Base-by-base conservation (phyloP, 768 basidiomycete species). In the Podaxis carcinomalis region DNA sequence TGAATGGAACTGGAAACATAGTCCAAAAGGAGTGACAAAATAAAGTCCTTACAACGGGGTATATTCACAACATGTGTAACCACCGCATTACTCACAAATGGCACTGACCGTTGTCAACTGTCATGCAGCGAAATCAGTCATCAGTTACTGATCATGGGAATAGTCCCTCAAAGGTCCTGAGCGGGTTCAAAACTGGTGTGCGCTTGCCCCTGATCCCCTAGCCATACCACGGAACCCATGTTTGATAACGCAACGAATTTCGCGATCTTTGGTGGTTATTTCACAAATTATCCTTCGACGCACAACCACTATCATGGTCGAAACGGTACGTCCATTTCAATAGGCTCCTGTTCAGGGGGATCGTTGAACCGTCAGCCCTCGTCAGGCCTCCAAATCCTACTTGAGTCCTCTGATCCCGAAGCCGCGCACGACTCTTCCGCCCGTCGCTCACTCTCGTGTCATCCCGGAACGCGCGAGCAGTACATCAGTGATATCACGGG, bases 341-440 rank as follows among this genome's bases (percentile, higher is more conserved):
- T 16, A 42, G n/a, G 19, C 21, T 27, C 21, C 23, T 23, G 25
- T 1, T 27, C 11, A 11, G 1, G 19, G 11, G 10, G 10, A 2
- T 9, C 47, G 47, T 49, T 49, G 11, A 16, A 19, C 6, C 6
- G 11, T 21, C 4, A 21, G 5, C 13, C 23, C 21, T 47, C 32
- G 14, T 57, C 28, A 57, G 56, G 56, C 27, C 47, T 57, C 9
- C 56, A 50, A 50, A 25, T 50, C 7, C 56, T 57, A 1, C 36
- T 49, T 5, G 36, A 35, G 10, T 35, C 46, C 3, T 36, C 56
- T 37, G 13, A 51, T 25, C 56, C 56, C 3, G 35, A 57, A 3
- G 56, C 56, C 3, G 44, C 56, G 2, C 23, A 57, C 32, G 47
- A 57, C 19, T 57, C 56, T 39, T 57, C 56, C 16, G 56, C 56